These are phyloP conservation scores for Lentithecium fluviatile DNA, from an alignment of 495 filamentous ascomycete genomes.

Conservation along the genomic window DNA sequence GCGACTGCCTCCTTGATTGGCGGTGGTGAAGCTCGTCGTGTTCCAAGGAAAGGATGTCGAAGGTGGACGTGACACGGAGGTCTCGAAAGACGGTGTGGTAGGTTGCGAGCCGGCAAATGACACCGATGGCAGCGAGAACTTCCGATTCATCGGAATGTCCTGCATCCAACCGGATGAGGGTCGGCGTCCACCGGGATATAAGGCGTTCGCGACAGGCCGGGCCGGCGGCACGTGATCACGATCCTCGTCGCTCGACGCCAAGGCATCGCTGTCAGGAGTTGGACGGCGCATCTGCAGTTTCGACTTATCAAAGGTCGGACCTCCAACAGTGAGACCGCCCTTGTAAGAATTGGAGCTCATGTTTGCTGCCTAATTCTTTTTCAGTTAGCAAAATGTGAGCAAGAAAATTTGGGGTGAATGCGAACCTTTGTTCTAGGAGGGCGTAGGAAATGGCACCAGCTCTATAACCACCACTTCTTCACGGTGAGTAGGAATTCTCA, in stretches of 20 bases:
- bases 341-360: slow-evolving; percentile 13
- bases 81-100: slow-evolving; percentile 26
- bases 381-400: background rate
- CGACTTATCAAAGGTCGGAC: slow-evolving; percentile 11
- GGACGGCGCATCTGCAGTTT: slow-evolving; percentile 27
- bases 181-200: slow-evolving; percentile 8
- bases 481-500: background rate
- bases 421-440: too few species aligned
- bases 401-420: too few species aligned
- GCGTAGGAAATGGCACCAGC: background rate
- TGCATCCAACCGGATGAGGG: slow-evolving; percentile 32
- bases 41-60: slow-evolving; percentile 28
- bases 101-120: slow-evolving; percentile 32
- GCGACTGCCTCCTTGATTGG: slow-evolving; percentile 4
- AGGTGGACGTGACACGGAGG: background rate
- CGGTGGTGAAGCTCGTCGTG: slow-evolving; percentile 16
- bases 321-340: slow-evolving; percentile 8
- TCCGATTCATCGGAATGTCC: slow-evolving; percentile 34
- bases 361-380: background rate
- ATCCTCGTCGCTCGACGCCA: slow-evolving; percentile 37
- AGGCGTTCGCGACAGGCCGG: background rate
- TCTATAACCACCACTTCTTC: slow-evolving; percentile 4
- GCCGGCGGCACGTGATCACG: slow-evolving; percentile 25
- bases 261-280: slow-evolving; percentile 37
- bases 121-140: slow-evolving; percentile 26